A percentile compares a stretch with the other conserved stretches of the same genome.
phyloP scores from a whole-genome alignment of 139 green algal genomes.

The Picochlorum sp. region DNA sequence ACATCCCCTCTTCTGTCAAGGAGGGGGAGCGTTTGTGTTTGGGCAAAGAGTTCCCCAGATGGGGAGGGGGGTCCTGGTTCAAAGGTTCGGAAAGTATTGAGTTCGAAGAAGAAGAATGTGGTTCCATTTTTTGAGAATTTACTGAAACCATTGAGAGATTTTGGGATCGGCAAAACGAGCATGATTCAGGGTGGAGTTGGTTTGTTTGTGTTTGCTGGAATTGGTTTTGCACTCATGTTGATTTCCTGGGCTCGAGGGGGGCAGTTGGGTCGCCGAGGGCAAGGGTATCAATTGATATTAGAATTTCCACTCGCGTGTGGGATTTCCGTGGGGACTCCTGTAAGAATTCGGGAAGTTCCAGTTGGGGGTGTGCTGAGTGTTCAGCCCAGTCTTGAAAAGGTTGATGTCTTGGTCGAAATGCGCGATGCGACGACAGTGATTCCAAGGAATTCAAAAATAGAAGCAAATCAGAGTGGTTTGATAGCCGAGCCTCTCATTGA shows the following conservation, averaged over 20 bases:
- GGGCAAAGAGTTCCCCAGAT: background rate
- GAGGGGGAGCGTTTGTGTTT: background rate
- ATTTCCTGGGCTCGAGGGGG: constrained; percentile 46
- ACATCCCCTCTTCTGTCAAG: background rate
- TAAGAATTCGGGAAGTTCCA: constrained; percentile 58
- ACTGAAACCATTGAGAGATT: constrained; percentile 66
- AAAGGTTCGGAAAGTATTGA: background rate
- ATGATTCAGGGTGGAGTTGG: constrained; percentile 72
- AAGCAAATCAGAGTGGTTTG: constrained; percentile 94
- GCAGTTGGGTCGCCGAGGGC: constrained; percentile 28
- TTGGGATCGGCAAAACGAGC: constrained; percentile 67
- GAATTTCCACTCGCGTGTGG: constrained; percentile 91
- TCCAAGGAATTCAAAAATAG: constrained; percentile 82
- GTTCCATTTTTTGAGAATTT: constrained; percentile 33
- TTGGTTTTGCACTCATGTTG: constrained; percentile 39
- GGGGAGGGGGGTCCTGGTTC: background rate
- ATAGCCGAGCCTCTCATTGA: constrained; percentile 95
- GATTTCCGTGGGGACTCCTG: constrained; percentile 89
- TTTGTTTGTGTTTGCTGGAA: constrained; percentile 69
- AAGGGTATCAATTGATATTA: constrained; percentile 54
- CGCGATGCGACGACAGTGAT: constrained; percentile 84
- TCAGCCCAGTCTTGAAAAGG: constrained; percentile 73
- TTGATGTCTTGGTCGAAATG: constrained; percentile 82
- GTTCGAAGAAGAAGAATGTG: background rate
- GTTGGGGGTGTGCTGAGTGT: constrained; percentile 85